phyloP scores from a whole-genome alignment of 371 early-diverging fungal genomes.

The Rhizopus stolonifer region DNA sequence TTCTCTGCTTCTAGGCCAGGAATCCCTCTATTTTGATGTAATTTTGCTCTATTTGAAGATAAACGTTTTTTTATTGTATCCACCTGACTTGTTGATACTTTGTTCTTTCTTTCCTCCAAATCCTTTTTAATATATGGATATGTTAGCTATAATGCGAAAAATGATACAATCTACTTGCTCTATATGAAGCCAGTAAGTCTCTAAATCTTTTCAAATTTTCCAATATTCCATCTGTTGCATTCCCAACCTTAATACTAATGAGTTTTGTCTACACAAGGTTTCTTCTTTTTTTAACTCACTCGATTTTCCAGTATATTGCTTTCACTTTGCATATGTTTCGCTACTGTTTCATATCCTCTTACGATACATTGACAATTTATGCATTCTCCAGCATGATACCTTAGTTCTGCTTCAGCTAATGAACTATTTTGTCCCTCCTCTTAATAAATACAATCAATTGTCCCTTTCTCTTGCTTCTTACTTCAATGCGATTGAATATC shows the following conservation, averaged over 20 bases:
- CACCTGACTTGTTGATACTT: slow-evolving; percentile 34
- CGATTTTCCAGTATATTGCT: slow-evolving; percentile 58
- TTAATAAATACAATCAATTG: too few species aligned
- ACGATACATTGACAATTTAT: slow-evolving; percentile 58
- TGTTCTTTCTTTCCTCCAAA: slow-evolving; percentile 32
- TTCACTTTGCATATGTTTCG: slow-evolving; percentile 57
- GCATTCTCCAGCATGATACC: slow-evolving; percentile 65
- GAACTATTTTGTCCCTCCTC: slow-evolving; percentile 29
- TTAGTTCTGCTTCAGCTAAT: slow-evolving; percentile 60
- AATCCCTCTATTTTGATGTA: slow-evolving; percentile 43
- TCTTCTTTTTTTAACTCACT: slow-evolving; percentile 19
- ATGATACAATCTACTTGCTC: slow-evolving; percentile 45
- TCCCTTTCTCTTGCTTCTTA: slow-evolving; percentile 20
- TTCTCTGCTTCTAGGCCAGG: slow-evolving; percentile 49
- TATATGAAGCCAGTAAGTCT: slow-evolving; percentile 63
- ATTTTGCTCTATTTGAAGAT: slow-evolving; percentile 30
- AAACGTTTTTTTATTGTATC: slow-evolving; percentile 37
- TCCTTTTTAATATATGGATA: slow-evolving; percentile 19
- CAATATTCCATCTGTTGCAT: slow-evolving; percentile 50
- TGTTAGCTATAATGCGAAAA: slow-evolving; percentile 11
- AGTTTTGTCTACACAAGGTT: background rate
- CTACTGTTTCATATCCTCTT: slow-evolving; percentile 59
- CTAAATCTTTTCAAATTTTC: slow-evolving; percentile 72
- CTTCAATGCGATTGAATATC: slow-evolving; percentile 58
- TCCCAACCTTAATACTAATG: slow-evolving; percentile 10